These are phyloP conservation scores for Telopea speciosissima DNA, from an alignment of 177 flowering plant genomes.

Conservation along the genomic window DNA sequence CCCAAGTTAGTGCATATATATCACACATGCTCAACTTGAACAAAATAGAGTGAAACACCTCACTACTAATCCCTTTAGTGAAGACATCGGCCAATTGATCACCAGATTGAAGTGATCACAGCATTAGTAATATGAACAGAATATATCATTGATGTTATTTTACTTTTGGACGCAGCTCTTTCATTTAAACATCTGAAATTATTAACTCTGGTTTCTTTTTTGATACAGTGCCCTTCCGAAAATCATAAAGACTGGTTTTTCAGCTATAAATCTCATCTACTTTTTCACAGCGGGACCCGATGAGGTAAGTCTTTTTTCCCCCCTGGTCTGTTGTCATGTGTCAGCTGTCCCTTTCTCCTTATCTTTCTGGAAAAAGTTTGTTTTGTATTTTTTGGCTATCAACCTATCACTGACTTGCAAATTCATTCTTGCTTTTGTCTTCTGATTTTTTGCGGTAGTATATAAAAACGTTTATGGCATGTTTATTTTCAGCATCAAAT, in stretches of 20 bases:
- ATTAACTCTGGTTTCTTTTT: neutral
- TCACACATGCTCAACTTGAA: too few relatives aligned
- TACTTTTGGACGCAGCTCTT: neutral
- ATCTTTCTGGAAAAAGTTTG: neutral
- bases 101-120: too few relatives aligned
- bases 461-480: neutral
- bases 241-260: slow-evolving; percentile 96
- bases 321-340: neutral
- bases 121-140: neutral
- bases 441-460: neutral
- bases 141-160: neutral
- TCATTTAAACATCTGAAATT: neutral
- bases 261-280: slow-evolving; percentile 97
- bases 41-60: too few relatives aligned
- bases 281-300: slow-evolving; percentile 99
- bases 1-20: too few relatives aligned
- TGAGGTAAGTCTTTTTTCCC: slow-evolving; percentile 55
- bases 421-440: neutral
- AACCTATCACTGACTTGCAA: neutral
- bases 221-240: slow-evolving; percentile 82
- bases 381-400: neutral
- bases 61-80: too few relatives aligned
- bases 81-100: too few relatives aligned
- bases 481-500: neutral
- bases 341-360: neutral